These are phyloP conservation scores for Kodamaea arcana DNA, from an alignment of 1,139 yeast genomes.

Conservation along the genomic window DNA sequence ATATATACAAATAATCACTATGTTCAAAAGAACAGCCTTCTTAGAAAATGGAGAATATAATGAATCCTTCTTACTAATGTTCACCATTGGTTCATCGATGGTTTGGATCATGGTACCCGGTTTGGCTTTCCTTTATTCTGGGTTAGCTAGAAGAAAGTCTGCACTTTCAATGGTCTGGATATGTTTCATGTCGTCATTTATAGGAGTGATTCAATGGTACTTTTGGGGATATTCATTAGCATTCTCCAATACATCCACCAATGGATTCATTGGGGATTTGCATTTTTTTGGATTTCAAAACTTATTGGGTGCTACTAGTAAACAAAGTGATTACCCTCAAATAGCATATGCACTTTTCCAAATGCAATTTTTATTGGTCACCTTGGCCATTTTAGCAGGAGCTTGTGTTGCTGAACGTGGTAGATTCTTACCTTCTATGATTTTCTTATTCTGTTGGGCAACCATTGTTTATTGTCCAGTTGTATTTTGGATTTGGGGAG, in stretches of 20 bases:
- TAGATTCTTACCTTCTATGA: constrained; percentile 76
- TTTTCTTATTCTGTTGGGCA: constrained; percentile 83
- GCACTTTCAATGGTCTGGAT: constrained; percentile 90
- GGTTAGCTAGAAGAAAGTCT: constrained; percentile 85
- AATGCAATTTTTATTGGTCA: constrained; percentile 87
- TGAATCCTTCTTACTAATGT: constrained; percentile 39
- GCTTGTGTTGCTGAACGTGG: constrained; percentile 92
- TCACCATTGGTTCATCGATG: constrained; percentile 61
- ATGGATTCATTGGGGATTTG: constrained; percentile 83
- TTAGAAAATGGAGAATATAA: constrained; percentile 41
- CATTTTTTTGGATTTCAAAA: constrained; percentile 77
- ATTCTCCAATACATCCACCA: constrained; percentile 69
- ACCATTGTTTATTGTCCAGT: constrained; percentile 91
- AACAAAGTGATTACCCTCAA: constrained; percentile 62
- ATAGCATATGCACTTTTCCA: constrained; percentile 83
- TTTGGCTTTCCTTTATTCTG: constrained; percentile 87
- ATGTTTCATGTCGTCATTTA: constrained; percentile 66
- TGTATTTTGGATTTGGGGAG: constrained; percentile 94
- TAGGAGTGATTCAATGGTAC: constrained; percentile 91
- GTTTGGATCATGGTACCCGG: constrained; percentile 96
- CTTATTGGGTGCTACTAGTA: constrained; percentile 50
- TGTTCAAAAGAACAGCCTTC: constrained; percentile 28
- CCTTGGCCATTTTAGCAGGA: constrained; percentile 87
- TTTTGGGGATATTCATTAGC: constrained; percentile 97
- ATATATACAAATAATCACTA: neutral